Base-by-base conservation (phyloP, 768 basidiomycete genomes). In the Amanita phalloides region DNA sequence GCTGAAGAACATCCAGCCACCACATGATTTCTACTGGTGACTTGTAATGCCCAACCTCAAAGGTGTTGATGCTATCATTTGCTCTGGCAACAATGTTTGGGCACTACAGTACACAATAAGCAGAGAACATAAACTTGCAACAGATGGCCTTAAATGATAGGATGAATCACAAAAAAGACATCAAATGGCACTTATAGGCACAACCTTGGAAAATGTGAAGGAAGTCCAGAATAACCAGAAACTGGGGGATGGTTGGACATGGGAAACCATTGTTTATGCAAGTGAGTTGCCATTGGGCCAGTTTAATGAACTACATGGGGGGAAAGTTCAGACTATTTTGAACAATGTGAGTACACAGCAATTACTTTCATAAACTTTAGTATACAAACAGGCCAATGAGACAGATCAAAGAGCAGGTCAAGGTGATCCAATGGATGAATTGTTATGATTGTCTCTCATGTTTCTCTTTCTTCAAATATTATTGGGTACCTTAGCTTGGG, bases 21-120 rank as follows among this genome's bases (percentile, higher is more conserved):
- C 28, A 32, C 26, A 33, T 8, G n/a, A 37, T 35, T 35, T 48
- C 47, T 35, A 35, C 42, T 43, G 42, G 42, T 11, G 14, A 43
- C 42, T 11, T 26, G 33, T 7, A 2, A 44, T 51, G 30, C 23
- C 48, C 14, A 54, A 50, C 42, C 51, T 54, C 46, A 41, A 54
- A 25, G 54, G 54, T 26, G 26, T 54, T 26, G 43, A 54, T 46
- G 43, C 20, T 20, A 33, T 54, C 43, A 50, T 54, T 48, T 33
- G 54, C 44, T n/a, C 20, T 35, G 36, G 20, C 14, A 23, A 51
- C 26, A n/a, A 20, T 30, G 48, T 51, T 37, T 45, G 54, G 44
- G 49, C 38, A 25, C 53, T 43, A 14, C 48, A 54, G 13, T 54
- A 47, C 49, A 45, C 44, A 4, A 51, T 37, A 30, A 44, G 33